These are phyloP conservation scores for Gossypium gossypioides DNA, from an alignment of 441 rosid species.

Conservation along the genomic window DNA sequence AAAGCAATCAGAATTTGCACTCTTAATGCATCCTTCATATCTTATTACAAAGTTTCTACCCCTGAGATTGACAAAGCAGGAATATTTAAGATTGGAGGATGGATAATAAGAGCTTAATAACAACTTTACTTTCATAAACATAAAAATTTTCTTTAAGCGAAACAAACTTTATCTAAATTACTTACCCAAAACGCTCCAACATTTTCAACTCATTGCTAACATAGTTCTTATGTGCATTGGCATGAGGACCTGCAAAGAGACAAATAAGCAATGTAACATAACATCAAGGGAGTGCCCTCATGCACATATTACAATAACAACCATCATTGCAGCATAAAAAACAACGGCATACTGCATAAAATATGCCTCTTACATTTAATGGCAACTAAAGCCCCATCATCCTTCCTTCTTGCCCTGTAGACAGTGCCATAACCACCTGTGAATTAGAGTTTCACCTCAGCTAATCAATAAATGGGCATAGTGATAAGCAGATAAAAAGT, in stretches of 20 bases:
- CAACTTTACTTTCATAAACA: neutral
- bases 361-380: conserved; percentile 61
- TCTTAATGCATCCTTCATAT: conserved; percentile 69
- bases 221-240: conserved; percentile 60
- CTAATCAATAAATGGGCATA: conserved; percentile 4
- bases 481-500: neutral
- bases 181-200: conserved; percentile 86
- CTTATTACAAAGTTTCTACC: conserved; percentile 74
- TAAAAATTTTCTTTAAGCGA: neutral
- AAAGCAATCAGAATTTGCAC: conserved; percentile 67
- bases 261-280: neutral
- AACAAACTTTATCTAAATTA: conserved; percentile 1
- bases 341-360: conserved; percentile 10
- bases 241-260: conserved; percentile 62
- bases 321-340: neutral
- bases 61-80: conserved; percentile 34
- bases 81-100: neutral
- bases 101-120: conserved; percentile 5
- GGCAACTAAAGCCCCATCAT: conserved; percentile 63
- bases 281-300: neutral
- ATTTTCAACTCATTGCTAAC: conserved; percentile 60
- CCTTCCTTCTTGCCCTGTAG: conserved; percentile 63
- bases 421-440: conserved; percentile 95
- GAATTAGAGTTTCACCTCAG: conserved; percentile 17
- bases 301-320: neutral